These are phyloP conservation scores for Microbotryum scabiosae DNA, from an alignment of 1,284 basidiomycete species.

Conservation along the genomic window DNA sequence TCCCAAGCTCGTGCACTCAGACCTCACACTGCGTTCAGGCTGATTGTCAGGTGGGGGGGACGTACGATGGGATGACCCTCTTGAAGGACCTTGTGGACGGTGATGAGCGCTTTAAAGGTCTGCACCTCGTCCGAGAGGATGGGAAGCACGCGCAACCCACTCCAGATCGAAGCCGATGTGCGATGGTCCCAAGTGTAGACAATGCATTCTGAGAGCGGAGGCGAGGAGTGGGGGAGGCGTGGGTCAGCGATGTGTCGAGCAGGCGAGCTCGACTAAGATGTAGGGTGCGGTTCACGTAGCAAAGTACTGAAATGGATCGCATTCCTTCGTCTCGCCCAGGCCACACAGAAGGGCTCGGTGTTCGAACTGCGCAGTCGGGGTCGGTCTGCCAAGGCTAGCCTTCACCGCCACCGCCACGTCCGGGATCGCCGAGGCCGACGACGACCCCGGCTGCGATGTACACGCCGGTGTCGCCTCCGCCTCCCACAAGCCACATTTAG, in stretches of 20 bases:
- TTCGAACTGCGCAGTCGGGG: too few relatives aligned
- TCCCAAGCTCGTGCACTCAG: neutral
- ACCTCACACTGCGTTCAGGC: neutral
- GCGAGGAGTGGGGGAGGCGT: slow-evolving; percentile 1
- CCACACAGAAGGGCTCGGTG: too few relatives aligned
- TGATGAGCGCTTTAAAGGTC: slow-evolving; percentile 92
- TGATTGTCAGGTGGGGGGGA: slow-evolving; percentile 18
- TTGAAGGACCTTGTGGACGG: slow-evolving; percentile 89
- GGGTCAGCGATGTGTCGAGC: neutral
- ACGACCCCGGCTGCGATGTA: too few relatives aligned
- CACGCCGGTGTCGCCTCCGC: too few relatives aligned
- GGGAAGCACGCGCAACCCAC: slow-evolving; percentile 83
- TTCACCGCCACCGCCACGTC: neutral
- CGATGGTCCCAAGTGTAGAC: slow-evolving; percentile 98
- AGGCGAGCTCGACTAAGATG: too few relatives aligned
- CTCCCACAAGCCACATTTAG: too few relatives aligned
- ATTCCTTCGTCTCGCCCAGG: too few relatives aligned
- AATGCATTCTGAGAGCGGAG: slow-evolving; percentile 63
- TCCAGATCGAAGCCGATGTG: slow-evolving; percentile 94
- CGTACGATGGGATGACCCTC: slow-evolving; percentile 86
- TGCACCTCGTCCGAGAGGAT: slow-evolving; percentile 91
- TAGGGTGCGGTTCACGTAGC: too few relatives aligned
- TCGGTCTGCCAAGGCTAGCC: neutral
- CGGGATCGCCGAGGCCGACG: neutral
- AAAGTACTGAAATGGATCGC: too few relatives aligned